Conservation (phyloP, 495 filamentous ascomycete genomes). For the Daldinia decipiens region DNA sequence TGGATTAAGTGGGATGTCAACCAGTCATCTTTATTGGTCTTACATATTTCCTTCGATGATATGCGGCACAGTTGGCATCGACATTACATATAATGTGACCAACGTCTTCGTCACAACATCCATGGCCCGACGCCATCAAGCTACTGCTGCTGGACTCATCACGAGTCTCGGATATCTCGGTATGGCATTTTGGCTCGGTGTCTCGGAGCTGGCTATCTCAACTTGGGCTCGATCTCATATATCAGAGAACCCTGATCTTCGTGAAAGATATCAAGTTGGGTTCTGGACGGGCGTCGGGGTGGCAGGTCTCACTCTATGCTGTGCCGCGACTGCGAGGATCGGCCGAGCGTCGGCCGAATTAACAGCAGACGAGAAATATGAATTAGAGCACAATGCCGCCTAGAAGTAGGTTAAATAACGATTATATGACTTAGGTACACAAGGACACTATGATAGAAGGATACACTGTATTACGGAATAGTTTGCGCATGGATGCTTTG, state of each 20-base stretch:
- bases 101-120: conserved; percentile 87
- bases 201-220: conserved; percentile 74
- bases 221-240: conserved; percentile 53
- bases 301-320: conserved; percentile 65
- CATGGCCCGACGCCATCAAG: conserved; percentile 75
- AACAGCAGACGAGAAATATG: conserved; percentile 71
- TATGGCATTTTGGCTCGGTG: conserved; percentile 81
- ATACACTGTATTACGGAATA: no score
- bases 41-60: conserved; percentile 87
- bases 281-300: conserved; percentile 75
- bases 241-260: conserved; percentile 54
- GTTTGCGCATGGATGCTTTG: no score
- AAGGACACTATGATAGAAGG: no score
- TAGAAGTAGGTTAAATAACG: background rate
- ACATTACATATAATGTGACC: conserved; percentile 83
- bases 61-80: conserved; percentile 81
- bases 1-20: conserved; percentile 68
- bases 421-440: background rate
- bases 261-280: conserved; percentile 67
- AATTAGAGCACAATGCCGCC: conserved; percentile 18
- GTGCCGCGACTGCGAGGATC: conserved; percentile 72
- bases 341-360: conserved; percentile 72
- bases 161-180: conserved; percentile 73
- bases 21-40: conserved; percentile 56
- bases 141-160: conserved; percentile 74